Evolutionary conservation across 2,329 filamentous ascomycete species (phyloP), one percentile per base, ranked within the genome.

Genomic region (Tolypocladium amazonense): DNA sequence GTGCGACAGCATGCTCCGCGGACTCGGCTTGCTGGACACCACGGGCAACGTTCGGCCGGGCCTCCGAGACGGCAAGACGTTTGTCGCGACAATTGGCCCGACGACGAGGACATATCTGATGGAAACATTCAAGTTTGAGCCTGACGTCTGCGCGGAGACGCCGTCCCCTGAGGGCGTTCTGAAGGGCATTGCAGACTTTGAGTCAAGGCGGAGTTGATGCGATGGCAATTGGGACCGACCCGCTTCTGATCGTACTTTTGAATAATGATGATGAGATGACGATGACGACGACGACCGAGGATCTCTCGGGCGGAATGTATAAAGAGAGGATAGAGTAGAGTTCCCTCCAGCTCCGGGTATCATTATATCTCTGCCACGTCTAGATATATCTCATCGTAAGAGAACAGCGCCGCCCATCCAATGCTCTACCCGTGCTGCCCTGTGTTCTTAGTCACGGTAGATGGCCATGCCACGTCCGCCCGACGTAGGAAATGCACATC

Each of bases 31-130:
- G 64, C 68, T 86, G 23, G 80, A 85, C 59, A 67, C 70, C 23
- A 80, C 76, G 0, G 75, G 76, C 25, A 78, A 71, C 66, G 74
- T 70, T 25, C 67, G 67, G 39, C 65, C 64, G 6, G 66, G 57
- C 15, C 63, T 61, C 4, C 62, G 68, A 38, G 69, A 71, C 35
- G 75, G 74, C 12, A 79, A 72, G 57, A 88, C 86, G 1, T 85
- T 83, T 63, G 79, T 97, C 62, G 90, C 88, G 18, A 95, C 92
- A 0, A 99, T 99, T 72, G 94, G 94, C 0, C 93, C 94, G 15
- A 99, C 94, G 23, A 99, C 94, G 14, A 81, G 87, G 63, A 86
- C 92, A 65, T 86, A 90, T 73, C 75, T 99, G 53, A 71, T 77
- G 20, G 76, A 79, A 25, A 80, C 78, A 1, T 90, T 91, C 70